Evolutionary conservation across 768 basidiomycete genomes (phyloP).

Genomic region (Infundibulicybe gibba): DNA sequence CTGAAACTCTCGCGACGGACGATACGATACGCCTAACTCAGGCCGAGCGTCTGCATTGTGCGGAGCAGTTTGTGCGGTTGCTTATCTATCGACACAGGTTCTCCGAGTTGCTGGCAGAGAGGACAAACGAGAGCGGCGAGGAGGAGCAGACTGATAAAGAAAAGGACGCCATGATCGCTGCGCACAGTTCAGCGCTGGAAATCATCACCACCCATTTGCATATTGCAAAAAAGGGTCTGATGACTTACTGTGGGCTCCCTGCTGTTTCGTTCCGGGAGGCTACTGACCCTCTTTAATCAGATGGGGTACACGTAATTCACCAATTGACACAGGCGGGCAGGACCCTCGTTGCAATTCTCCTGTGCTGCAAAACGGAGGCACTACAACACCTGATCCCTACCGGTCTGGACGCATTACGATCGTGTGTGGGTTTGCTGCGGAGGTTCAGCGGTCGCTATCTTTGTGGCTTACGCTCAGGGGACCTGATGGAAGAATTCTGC

Average conservation of each 20-base stretch:
- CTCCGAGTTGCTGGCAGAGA: constrained; percentile 71
- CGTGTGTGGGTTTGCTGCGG: constrained; percentile 83
- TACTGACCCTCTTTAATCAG: constrained; percentile 30
- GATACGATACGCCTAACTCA: constrained; percentile 91
- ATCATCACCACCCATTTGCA: constrained; percentile 82
- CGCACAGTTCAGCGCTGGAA: constrained; percentile 75
- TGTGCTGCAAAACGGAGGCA: constrained; percentile 82
- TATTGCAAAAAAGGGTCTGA: constrained; percentile 82
- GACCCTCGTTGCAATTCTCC: constrained; percentile 81
- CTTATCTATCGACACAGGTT: constrained; percentile 88
- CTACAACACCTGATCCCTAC: constrained; percentile 76
- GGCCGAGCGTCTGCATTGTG: constrained; percentile 80
- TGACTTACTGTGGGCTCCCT: constrained; percentile 84
- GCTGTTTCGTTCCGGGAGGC: constrained; percentile 3
- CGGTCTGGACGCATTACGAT: constrained; percentile 80
- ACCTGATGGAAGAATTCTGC: constrained; percentile 95
- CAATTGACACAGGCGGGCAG: constrained; percentile 93
- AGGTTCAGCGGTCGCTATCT: constrained; percentile 91
- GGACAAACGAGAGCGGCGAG: constrained; percentile 44
- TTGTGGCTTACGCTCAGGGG: constrained; percentile 86
- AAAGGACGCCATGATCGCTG: constrained; percentile 71
- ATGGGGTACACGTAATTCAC: constrained; percentile 94
- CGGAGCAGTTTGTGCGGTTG: constrained; percentile 84
- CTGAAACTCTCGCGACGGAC: constrained; percentile 77
- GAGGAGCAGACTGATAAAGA: constrained; percentile 69